Percentiles rank a stretch among this genome's conserved stretches.
phyloP scores from a whole-genome alignment of 2,329 filamentous ascomycete genomes.

The Hypoxylon sp. region DNA sequence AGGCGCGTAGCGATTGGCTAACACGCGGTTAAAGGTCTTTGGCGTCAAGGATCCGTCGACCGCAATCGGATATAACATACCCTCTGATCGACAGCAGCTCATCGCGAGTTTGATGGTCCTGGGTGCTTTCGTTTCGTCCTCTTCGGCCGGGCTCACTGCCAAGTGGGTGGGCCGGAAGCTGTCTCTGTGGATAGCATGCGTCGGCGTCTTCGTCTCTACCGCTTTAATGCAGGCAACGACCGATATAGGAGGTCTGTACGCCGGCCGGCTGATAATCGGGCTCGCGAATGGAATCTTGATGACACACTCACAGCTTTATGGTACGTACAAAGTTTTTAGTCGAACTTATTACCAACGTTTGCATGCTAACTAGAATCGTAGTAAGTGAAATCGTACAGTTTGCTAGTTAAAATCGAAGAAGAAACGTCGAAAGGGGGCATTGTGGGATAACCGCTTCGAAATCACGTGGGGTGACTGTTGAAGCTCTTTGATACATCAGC shows the following conservation, averaged over 20 bases:
- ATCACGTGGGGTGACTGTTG: no score
- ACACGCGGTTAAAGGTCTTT: slow-evolving; percentile 37
- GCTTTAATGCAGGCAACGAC: slow-evolving; percentile 60
- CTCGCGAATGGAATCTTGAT: slow-evolving; percentile 50
- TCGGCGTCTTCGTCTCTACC: slow-evolving; percentile 51
- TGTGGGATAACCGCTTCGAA: no score
- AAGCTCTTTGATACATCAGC: background rate
- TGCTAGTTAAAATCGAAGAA: background rate
- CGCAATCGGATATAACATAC: slow-evolving; percentile 43
- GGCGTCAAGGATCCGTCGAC: slow-evolving; percentile 38
- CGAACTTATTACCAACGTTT: background rate
- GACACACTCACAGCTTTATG: slow-evolving; percentile 48
- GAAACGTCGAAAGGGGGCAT: no score
- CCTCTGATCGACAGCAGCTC: slow-evolving; percentile 54
- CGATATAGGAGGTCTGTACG: slow-evolving; percentile 56
- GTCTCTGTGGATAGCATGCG: slow-evolving; percentile 51
- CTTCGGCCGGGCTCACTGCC: slow-evolving; percentile 51
- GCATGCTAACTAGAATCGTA: slow-evolving; percentile 4
- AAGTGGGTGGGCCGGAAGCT: slow-evolving; percentile 47
- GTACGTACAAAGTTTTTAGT: slow-evolving; percentile 8
- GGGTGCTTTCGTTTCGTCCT: slow-evolving; percentile 55
- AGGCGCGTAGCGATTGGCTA: background rate
- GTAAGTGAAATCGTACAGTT: slow-evolving; percentile 8
- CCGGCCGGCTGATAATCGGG: slow-evolving; percentile 57
- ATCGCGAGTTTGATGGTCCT: slow-evolving; percentile 59